Base-by-base conservation (phyloP, 306 rosid genomes). In the Rosa persica region DNA sequence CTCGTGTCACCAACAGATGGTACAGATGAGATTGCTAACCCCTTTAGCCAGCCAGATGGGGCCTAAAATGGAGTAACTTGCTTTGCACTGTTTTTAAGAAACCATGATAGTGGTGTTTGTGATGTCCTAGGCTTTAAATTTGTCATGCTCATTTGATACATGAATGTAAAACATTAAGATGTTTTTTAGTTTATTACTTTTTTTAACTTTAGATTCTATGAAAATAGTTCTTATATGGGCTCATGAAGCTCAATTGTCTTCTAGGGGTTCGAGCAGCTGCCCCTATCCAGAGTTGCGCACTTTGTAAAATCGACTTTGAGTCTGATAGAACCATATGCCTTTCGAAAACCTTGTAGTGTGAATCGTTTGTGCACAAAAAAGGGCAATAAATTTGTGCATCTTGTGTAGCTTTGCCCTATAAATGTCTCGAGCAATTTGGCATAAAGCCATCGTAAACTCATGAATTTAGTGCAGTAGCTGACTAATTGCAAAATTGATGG, bases 1-100 rank as follows among this genome's bases (percentile, higher is more conserved):
- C 98, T 95, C 16, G 98, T 95, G 80, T 95, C 98, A 36, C 98
- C 98, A 73, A 90, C 97, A 49, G 98, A 95, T 75, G 98, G 98
- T 30, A 95, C 98, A 36, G 98, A 95, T 79, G 98, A 92, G 91
- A 95, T 95, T 70, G 93, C 97, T 23, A 95, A 95, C 90, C 98
- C 98, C 62, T 95, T 95, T 76, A 36, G 91, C 80, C 97, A 92
- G 86, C 93, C 95, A 27, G 98, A 92, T 71, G 98, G 98, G 73
- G 89, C 90, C 62, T 93, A 85, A 73, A 27, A 39, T 13, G 12
- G 46, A 16, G 62, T 4, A 44, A 11, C 60, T 75, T 43, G 58
- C 25, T 12, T 44, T 42, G 68, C 51, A 16, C 55, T 43, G 67
- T 27, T 40, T 12, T 42, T 42, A 23, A 74, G 57, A 74, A 57